These are phyloP conservation scores for Datura wrightii DNA, from an alignment of 257 asterid species.

Conservation along the genomic window DNA sequence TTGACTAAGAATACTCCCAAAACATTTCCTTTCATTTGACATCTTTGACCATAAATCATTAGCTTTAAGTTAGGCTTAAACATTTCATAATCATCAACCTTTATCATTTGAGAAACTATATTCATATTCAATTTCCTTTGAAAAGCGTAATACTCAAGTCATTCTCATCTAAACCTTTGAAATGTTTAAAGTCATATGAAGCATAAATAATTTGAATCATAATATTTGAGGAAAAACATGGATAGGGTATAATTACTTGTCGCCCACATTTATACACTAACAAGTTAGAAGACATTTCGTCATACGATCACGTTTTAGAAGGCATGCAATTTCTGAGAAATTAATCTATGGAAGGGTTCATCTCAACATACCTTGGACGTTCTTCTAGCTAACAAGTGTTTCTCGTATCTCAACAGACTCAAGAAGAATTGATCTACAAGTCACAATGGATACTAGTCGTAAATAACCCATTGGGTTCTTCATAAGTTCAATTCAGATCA, in stretches of 20 bases:
- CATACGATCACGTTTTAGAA: not conserved
- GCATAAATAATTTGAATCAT: not conserved
- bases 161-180: not conserved
- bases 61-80: not conserved
- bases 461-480: not conserved
- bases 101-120: not conserved
- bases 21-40: not conserved
- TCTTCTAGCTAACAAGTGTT: not conserved
- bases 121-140: not conserved
- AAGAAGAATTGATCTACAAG: not conserved
- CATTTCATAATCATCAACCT: not conserved
- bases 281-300: not conserved
- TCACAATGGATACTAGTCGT: not conserved
- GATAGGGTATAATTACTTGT: not conserved
- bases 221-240: not conserved
- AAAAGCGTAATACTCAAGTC: not conserved
- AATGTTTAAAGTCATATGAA: not conserved
- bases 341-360: not conserved
- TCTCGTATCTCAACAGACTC: not conserved
- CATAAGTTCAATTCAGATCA: not conserved
- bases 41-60: not conserved
- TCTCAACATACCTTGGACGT: not conserved
- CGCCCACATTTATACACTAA: not conserved
- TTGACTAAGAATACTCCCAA: not conserved
- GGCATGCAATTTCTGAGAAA: not conserved